Conservation (phyloP, 2,329 filamentous ascomycete genomes). For the Onygena corvina region DNA sequence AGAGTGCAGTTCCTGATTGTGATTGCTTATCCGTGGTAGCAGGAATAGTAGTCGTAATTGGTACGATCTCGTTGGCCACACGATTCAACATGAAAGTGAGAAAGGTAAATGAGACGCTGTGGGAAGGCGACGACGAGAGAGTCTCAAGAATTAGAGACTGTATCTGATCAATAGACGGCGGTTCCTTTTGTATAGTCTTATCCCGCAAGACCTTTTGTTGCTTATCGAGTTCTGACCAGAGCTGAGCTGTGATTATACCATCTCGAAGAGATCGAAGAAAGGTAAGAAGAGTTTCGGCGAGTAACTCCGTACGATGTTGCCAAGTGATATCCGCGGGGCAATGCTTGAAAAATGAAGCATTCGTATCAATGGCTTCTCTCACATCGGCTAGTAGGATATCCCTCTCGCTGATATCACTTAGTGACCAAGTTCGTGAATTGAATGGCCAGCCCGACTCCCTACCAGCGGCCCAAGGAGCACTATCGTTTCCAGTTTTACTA, state of each 20-base stretch:
- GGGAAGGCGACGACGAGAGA: constrained; percentile 57
- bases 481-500: constrained; percentile 21
- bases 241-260: constrained; percentile 57
- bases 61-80: constrained; percentile 44
- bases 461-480: constrained; percentile 42
- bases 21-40: constrained; percentile 19
- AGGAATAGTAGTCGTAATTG: constrained; percentile 21
- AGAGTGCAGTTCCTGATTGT: constrained; percentile 18
- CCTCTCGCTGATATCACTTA: constrained; percentile 32
- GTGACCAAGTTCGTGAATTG: constrained; percentile 38
- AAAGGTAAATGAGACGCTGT: constrained; percentile 84
- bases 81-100: constrained; percentile 62
- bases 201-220: constrained; percentile 41
- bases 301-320: constrained; percentile 58
- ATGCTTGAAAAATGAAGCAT: constrained; percentile 47
- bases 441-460: constrained; percentile 49
- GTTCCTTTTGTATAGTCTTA: constrained; percentile 37
- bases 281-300: constrained; percentile 57
- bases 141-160: constrained; percentile 58
- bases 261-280: constrained; percentile 68
- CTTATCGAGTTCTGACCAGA: constrained; percentile 60
- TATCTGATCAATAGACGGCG: constrained; percentile 42
- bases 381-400: constrained; percentile 34
- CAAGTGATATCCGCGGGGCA: constrained; percentile 54
- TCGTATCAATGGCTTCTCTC: constrained; percentile 60